Conservation (phyloP, 345 rosid genomes). For the Gossypium mustelinum region DNA sequence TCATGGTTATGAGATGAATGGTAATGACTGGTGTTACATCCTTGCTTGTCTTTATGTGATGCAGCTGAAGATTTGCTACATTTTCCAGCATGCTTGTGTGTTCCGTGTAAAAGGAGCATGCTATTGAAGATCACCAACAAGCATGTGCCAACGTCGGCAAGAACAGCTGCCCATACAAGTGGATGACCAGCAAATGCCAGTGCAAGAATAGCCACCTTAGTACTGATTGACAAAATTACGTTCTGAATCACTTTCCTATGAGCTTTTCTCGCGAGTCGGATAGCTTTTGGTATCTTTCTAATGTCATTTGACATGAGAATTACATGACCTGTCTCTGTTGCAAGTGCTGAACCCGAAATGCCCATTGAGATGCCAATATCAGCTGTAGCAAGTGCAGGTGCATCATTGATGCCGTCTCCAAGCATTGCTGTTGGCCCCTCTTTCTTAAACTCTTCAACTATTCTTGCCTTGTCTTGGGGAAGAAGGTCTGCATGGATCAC, state of each 20-base stretch:
- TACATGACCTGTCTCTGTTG: conserved; percentile 72
- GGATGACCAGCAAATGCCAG: conserved; percentile 85
- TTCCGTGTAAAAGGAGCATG: conserved; percentile 55
- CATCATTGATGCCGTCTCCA: conserved; percentile 90
- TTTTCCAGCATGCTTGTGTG: conserved; percentile 15
- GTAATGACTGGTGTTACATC: conserved; percentile 1
- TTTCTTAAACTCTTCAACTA: conserved; percentile 42
- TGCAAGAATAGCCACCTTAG: conserved; percentile 60
- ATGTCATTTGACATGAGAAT: conserved; percentile 85
- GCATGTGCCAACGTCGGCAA: conserved; percentile 86
- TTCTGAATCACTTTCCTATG: conserved; percentile 66
- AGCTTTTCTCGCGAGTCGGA: conserved; percentile 52
- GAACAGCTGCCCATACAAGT: conserved; percentile 83
- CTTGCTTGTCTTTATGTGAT: conserved; percentile 14
- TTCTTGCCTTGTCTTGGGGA: conserved; percentile 66
- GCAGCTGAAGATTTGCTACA: conserved; percentile 22
- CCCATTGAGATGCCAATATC: conserved; percentile 94
- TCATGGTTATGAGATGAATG: conserved; percentile 11
- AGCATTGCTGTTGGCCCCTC: conserved; percentile 73
- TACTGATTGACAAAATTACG: conserved; percentile 49
- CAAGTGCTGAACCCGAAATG: conserved; percentile 80
- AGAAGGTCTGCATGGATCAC: conserved; percentile 63
- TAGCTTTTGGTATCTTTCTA: conserved; percentile 61
- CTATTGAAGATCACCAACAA: conserved; percentile 79
- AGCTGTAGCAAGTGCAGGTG: conserved; percentile 87